Percentiles rank a stretch among this genome's conserved stretches.
These are phyloP conservation scores for Blakeslea trispora DNA, from an alignment of 371 early-diverging fungal genomes.

Conservation along the genomic window DNA sequence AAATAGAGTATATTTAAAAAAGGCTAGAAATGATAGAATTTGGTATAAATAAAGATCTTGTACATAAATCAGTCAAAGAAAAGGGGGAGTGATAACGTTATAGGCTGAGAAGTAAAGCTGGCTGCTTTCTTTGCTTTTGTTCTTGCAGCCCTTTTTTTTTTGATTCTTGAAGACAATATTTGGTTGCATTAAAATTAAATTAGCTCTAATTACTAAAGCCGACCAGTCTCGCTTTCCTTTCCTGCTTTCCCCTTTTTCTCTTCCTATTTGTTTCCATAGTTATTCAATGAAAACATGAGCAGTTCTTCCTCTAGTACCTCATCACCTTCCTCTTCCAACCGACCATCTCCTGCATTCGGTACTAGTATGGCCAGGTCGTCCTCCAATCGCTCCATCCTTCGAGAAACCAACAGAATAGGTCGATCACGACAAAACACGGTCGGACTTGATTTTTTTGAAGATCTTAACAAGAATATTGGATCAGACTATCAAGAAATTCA, in stretches of 20 bases:
- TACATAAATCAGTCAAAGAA: no score
- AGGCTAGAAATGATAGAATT: not conserved
- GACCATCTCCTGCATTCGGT: slow-evolving; percentile 17
- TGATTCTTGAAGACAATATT: not conserved
- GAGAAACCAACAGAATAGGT: slow-evolving; percentile 11
- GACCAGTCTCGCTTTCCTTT: not conserved
- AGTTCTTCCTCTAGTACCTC: slow-evolving; percentile 26
- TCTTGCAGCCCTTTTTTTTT: not conserved
- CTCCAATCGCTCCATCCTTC: slow-evolving; percentile 27
- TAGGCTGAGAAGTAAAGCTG: not conserved
- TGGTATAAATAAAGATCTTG: no score
- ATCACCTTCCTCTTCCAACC: slow-evolving; percentile 23
- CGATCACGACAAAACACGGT: slow-evolving; percentile 30
- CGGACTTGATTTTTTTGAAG: slow-evolving; percentile 29
- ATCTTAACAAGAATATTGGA: slow-evolving; percentile 42
- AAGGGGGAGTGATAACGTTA: no score
- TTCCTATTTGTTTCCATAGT: not conserved
- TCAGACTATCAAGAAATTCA: slow-evolving; percentile 66
- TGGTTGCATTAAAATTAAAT: not conserved
- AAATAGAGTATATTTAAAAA: not conserved
- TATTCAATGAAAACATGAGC: slow-evolving; percentile 25
- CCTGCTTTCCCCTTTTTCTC: not conserved
- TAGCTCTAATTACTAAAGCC: not conserved
- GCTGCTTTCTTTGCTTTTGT: not conserved
- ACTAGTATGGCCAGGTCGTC: slow-evolving; percentile 21